Conservation (phyloP, 2,329 filamentous ascomycete species). For the Teratosphaeria viscida region DNA sequence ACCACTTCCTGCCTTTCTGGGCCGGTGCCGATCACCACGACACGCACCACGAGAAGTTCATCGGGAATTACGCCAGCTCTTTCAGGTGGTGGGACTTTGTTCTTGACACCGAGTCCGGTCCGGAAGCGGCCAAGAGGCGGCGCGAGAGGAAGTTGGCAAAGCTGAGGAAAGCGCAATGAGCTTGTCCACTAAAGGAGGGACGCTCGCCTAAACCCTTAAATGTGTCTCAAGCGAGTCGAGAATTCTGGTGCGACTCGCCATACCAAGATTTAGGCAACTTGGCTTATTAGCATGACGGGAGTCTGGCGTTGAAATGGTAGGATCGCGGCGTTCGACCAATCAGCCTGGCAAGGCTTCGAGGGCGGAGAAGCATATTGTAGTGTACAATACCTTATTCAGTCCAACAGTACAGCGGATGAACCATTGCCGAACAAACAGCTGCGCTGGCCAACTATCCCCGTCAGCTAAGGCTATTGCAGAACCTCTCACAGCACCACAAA, state of each 20-base stretch:
- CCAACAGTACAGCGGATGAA: not conserved
- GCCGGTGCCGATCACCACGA: constrained; percentile 95
- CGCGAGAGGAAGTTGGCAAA: constrained; percentile 66
- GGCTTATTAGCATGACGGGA: not conserved
- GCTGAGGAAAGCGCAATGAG: constrained; percentile 58
- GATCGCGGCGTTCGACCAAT: not conserved
- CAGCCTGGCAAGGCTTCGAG: not conserved
- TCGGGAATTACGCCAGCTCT: constrained; percentile 94
- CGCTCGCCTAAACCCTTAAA: not conserved
- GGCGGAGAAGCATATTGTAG: not conserved
- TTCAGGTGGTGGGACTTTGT: constrained; percentile 99
- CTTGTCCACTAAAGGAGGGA: not conserved
- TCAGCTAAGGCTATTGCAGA: too few relatives aligned
- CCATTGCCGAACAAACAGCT: not conserved
- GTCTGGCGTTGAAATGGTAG: not conserved
- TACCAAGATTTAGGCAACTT: not conserved
- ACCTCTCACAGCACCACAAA: too few relatives aligned
- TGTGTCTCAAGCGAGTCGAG: not conserved
- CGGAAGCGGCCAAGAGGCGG: constrained; percentile 74
- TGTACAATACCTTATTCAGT: not conserved
- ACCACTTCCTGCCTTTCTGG: constrained; percentile 96
- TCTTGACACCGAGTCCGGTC: constrained; percentile 85
- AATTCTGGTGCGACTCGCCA: not conserved
- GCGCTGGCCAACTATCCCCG: too few relatives aligned
- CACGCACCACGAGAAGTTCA: constrained; percentile 94